These are phyloP conservation scores for Eremothecium gossypii DNA, from an alignment of 1,139 yeast genomes.

Conservation along the genomic window DNA sequence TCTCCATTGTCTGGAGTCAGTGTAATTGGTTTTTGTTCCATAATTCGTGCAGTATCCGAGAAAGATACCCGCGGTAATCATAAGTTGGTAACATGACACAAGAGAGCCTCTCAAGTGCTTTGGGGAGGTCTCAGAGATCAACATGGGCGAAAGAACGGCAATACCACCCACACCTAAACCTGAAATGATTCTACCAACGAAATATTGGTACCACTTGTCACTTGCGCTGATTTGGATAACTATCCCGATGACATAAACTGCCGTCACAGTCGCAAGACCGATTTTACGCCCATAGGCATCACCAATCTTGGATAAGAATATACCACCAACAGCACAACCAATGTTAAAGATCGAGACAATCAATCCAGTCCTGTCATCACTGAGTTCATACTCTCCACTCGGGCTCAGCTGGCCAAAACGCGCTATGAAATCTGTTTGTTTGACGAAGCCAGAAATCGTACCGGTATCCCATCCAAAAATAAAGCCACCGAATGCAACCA, in stretches of 20 bases:
- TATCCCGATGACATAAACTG: slow-evolving; percentile 54
- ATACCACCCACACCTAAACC: slow-evolving; percentile 61
- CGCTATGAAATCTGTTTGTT: slow-evolving; percentile 50
- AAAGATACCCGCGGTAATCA: slow-evolving; percentile 54
- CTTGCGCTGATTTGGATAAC: slow-evolving; percentile 53
- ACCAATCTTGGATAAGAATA: slow-evolving; percentile 42
- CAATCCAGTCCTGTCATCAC: slow-evolving; percentile 49
- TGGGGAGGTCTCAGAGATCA: slow-evolving; percentile 59
- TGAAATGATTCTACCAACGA: slow-evolving; percentile 55
- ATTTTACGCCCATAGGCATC: slow-evolving; percentile 56
- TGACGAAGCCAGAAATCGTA: slow-evolving; percentile 66
- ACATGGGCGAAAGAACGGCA: slow-evolving; percentile 53
- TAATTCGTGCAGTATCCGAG: slow-evolving; percentile 56
- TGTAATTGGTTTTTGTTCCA: slow-evolving; percentile 39
- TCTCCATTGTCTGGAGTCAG: slow-evolving; percentile 53
- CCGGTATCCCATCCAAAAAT: slow-evolving; percentile 72
- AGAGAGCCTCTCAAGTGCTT: slow-evolving; percentile 60
- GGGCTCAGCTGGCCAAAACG: slow-evolving; percentile 30
- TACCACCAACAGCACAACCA: slow-evolving; percentile 65
- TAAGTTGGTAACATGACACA: slow-evolving; percentile 55
- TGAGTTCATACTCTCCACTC: slow-evolving; percentile 34
- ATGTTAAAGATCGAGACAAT: slow-evolving; percentile 58
- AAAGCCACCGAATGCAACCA: slow-evolving; percentile 57
- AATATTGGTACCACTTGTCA: slow-evolving; percentile 42
- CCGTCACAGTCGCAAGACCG: slow-evolving; percentile 46